Base-by-base conservation (phyloP, 768 basidiomycete genomes). In the Boletus subparvulus region DNA sequence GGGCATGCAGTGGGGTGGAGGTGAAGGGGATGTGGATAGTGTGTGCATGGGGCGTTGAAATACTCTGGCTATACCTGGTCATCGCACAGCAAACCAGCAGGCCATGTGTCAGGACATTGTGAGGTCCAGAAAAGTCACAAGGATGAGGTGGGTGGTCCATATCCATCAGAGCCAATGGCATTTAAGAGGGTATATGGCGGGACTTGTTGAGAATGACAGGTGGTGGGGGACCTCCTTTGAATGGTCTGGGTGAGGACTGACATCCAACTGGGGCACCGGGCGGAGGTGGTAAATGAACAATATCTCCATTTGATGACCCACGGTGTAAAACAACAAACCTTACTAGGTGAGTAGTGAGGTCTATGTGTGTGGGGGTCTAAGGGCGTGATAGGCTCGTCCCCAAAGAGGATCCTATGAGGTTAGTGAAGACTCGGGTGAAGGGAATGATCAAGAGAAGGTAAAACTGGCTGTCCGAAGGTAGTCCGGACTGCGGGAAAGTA, bases 161-260 rank as follows among this genome's bases (percentile, higher is more conserved):
- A 13, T 75, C 80, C 90, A 93, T 93, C 0, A 90, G 90, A 6
- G 90, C 90, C 24, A 93, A 77, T 3, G 82, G 86, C 0, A 87
- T 83, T 58, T 89, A 87, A 4, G 83, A 81, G 10, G 82, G 81
- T 0, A 77, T 68, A 52, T 89, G 88, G n/a, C 87, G 81, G 9
- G 77, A 77, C 63, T 92, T 90, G 58, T 92, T 89, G 10, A 92
- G 73, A 50, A 89, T 80, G 40, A 92, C 86, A 12, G 91, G 90
- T 7, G 91, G 90, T 0, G 90, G 91, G 3, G 89, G 87, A 3
- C 90, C 88, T 35, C 90, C 90, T 59, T 90, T 76, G 77, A 92
- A 93, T 13, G 91, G 91, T 17, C 83, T 82, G 0, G 88, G 86
- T 1, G 84, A 83, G 11, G 80, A 77, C n/a, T 80, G 79, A 43